A percentile compares a stretch with the other conserved stretches of the same genome.
Conservation (phyloP, 1,284 basidiomycete genomes). For the Ceratobasidium sp. region DNA sequence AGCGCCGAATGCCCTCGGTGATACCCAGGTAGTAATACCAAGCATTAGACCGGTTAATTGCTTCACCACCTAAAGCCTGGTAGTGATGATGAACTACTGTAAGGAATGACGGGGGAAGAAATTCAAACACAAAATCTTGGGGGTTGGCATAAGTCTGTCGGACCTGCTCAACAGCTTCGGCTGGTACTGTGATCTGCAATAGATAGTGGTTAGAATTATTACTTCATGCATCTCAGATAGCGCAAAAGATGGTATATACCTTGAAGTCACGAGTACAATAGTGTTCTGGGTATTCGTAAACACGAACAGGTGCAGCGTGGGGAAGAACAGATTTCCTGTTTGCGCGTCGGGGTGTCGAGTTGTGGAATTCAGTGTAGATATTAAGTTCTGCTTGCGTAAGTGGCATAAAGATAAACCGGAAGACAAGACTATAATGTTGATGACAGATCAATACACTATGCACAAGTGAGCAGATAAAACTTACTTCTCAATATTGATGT, state of each 20-base stretch:
- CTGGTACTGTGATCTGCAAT: background rate
- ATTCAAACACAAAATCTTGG: constrained; percentile 1
- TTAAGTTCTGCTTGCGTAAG: background rate
- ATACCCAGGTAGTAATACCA: background rate
- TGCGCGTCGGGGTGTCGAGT: background rate
- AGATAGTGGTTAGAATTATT: no score
- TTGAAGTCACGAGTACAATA: background rate
- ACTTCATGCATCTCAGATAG: no score
- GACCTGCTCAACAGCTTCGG: background rate
- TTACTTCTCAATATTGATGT: constrained; percentile 52
- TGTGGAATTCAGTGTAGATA: background rate
- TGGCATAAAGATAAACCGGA: constrained; percentile 1
- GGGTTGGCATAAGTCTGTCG: background rate
- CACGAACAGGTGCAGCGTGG: background rate
- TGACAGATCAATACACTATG: background rate
- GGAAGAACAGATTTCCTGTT: background rate
- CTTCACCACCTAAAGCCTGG: background rate
- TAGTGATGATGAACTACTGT: background rate
- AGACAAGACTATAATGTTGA: background rate
- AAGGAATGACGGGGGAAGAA: background rate
- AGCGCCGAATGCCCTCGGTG: background rate
- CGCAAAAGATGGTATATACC: background rate
- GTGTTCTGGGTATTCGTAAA: background rate
- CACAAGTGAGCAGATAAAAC: constrained; percentile 14
- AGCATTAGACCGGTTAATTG: background rate